phyloP scores from a whole-genome alignment of 805 yeast species.

The Kluyveromyces starmeri region DNA sequence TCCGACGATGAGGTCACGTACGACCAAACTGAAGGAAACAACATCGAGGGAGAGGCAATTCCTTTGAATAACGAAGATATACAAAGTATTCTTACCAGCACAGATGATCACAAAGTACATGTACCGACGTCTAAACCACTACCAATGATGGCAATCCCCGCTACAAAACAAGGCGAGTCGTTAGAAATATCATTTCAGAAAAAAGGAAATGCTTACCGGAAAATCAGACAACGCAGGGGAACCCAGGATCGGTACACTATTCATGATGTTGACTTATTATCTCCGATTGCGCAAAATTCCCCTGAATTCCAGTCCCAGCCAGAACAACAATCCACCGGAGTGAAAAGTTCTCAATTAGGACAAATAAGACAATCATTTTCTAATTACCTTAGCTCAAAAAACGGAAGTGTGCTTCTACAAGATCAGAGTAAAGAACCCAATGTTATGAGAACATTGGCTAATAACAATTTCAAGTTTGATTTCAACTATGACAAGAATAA shows the following conservation, averaged over 20 bases:
- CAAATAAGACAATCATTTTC: slow-evolving; percentile 21
- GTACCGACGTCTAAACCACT: slow-evolving; percentile 45
- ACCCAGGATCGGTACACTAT: slow-evolving; percentile 21
- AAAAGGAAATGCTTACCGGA: slow-evolving; percentile 6
- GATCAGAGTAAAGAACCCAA: slow-evolving; percentile 4
- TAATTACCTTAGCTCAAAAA: slow-evolving; percentile 15
- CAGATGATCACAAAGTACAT: slow-evolving; percentile 29
- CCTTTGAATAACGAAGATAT: slow-evolving; percentile 27
- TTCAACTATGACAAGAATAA: slow-evolving; percentile 20
- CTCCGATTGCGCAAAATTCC: slow-evolving; percentile 8
- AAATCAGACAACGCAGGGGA: slow-evolving; percentile 8
- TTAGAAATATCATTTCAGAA: slow-evolving; percentile 52
- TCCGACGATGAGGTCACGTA: slow-evolving; percentile 24
- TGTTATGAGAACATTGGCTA: slow-evolving; percentile 21
- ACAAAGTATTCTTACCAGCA: slow-evolving; percentile 27
- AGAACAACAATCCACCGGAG: neutral
- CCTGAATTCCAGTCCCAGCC: slow-evolving; percentile 2
- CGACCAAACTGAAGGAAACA: slow-evolving; percentile 26
- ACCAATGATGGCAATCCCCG: slow-evolving; percentile 74
- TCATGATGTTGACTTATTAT: slow-evolving; percentile 21
- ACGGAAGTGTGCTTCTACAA: neutral
- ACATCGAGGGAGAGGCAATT: slow-evolving; percentile 13
- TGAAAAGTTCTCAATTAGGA: slow-evolving; percentile 3
- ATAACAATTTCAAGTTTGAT: slow-evolving; percentile 26
- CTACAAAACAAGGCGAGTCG: slow-evolving; percentile 70